Evolutionary conservation across 345 rosid genomes (phyloP).

Genomic region (Eucalyptus erythrocorys): DNA sequence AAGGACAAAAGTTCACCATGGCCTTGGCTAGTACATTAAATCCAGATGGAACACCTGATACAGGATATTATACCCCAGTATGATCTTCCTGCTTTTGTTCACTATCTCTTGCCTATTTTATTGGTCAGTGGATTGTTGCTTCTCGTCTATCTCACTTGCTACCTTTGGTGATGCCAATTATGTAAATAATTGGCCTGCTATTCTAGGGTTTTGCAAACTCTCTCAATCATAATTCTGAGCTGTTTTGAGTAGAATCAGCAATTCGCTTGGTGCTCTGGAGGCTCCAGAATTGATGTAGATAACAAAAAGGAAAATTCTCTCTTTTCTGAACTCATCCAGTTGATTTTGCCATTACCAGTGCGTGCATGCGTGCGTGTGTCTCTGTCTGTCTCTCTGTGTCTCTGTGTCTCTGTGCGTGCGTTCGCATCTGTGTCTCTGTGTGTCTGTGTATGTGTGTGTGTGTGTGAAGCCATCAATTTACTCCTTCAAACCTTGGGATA

Average conservation of each 20-base stretch:
- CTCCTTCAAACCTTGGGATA: neutral
- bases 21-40: conserved; percentile 64
- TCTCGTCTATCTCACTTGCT: neutral
- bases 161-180: neutral
- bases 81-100: neutral
- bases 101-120: neutral
- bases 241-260: neutral
- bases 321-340: neutral
- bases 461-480: neutral
- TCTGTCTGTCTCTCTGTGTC: too few relatives aligned
- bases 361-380: too few relatives aligned
- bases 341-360: neutral
- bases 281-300: neutral
- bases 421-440: too few relatives aligned
- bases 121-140: neutral
- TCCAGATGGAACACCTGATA: conserved; percentile 71
- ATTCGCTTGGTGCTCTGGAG: neutral
- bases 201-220: neutral
- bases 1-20: conserved; percentile 55
- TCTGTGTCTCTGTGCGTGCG: too few relatives aligned
- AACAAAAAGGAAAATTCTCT: neutral
- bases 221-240: neutral
- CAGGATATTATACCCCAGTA: conserved; percentile 67
- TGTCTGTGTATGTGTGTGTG: too few relatives aligned
- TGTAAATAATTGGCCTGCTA: neutral